phyloP scores from a whole-genome alignment of 1,139 yeast species.

The Debaryomyces coudertii region DNA sequence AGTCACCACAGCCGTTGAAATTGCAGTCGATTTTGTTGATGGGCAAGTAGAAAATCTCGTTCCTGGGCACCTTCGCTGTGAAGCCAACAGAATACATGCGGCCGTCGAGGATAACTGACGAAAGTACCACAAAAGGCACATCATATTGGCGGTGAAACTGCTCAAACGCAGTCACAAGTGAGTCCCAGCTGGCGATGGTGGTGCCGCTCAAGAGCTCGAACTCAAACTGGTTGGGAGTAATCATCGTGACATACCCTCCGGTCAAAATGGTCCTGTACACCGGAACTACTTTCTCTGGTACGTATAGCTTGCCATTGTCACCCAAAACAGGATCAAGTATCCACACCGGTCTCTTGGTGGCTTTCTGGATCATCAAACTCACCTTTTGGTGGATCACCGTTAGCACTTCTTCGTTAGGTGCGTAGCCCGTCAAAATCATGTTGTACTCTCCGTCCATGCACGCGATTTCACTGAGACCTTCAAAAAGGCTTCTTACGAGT shows the following conservation, averaged over 20 bases:
- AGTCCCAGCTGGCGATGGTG: conserved; percentile 25
- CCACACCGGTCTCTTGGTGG: conserved; percentile 25
- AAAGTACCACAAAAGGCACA: conserved; percentile 36
- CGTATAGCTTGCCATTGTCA: conserved; percentile 43
- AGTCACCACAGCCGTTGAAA: conserved; percentile 52
- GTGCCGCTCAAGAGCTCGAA: conserved; percentile 36
- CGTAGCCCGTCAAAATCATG: conserved; percentile 72
- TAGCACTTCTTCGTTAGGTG: conserved; percentile 61
- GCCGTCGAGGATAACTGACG: conserved; percentile 37
- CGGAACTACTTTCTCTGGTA: conserved; percentile 37
- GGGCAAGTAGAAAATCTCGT: conserved; percentile 29
- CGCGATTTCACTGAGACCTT: conserved; percentile 28
- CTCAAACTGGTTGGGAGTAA: conserved; percentile 48
- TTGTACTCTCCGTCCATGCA: conserved; percentile 45
- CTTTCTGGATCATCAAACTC: conserved; percentile 18
- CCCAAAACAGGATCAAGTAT: conserved; percentile 47
- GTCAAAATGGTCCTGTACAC: conserved; percentile 28
- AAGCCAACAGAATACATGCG: conserved; percentile 41
- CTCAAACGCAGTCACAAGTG: conserved; percentile 25
- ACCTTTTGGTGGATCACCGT: conserved; percentile 49
- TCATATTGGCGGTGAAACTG: conserved; percentile 24
- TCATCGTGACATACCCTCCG: conserved; percentile 34
- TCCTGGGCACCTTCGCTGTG: conserved; percentile 13
- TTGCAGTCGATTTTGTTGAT: conserved; percentile 37
- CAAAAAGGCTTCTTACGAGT: conserved; percentile 24